Percentiles rank a stretch among this genome's conserved stretches.
Conservation (phyloP, 2,329 filamentous ascomycete species). For the Rhinocladiella similis region DNA sequence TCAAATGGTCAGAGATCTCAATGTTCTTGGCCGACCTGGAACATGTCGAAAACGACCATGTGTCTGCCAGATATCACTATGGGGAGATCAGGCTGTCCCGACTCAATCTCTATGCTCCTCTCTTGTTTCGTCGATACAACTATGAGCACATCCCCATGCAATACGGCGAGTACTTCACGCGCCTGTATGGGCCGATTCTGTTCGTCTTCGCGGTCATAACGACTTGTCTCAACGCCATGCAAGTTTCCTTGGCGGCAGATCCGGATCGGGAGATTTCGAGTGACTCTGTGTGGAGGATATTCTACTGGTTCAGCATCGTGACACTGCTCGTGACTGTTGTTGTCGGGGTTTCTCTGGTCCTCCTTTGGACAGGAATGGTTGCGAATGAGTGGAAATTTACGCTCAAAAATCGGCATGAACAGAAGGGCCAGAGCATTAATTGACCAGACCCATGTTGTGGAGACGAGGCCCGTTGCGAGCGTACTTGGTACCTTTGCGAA, state of each 20-base stretch:
- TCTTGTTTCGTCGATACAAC: background rate
- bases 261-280: background rate
- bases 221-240: background rate
- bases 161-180: slow-evolving; percentile 1
- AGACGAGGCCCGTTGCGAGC: no score
- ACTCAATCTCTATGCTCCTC: slow-evolving; percentile 38
- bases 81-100: slow-evolving; percentile 47
- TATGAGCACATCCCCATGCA: background rate
- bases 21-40: slow-evolving; percentile 40
- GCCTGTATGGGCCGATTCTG: background rate
- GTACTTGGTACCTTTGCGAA: no score
- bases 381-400: slow-evolving; percentile 6
- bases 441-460: background rate
- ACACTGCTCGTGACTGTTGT: slow-evolving; percentile 3
- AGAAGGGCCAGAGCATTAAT: background rate
- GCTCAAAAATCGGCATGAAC: background rate
- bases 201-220: slow-evolving; percentile 2
- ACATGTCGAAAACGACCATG: slow-evolving; percentile 29
- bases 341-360: slow-evolving; percentile 1
- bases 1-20: slow-evolving; percentile 35
- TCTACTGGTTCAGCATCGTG: slow-evolving; percentile 8
- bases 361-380: slow-evolving; percentile 6
- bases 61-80: slow-evolving; percentile 42
- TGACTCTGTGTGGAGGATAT: background rate
- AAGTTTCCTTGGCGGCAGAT: background rate